Percentiles rank a stretch among this genome's conserved stretches.
Conservation (phyloP, 805 yeast genomes). For the Wickerhamiella brachini region DNA sequence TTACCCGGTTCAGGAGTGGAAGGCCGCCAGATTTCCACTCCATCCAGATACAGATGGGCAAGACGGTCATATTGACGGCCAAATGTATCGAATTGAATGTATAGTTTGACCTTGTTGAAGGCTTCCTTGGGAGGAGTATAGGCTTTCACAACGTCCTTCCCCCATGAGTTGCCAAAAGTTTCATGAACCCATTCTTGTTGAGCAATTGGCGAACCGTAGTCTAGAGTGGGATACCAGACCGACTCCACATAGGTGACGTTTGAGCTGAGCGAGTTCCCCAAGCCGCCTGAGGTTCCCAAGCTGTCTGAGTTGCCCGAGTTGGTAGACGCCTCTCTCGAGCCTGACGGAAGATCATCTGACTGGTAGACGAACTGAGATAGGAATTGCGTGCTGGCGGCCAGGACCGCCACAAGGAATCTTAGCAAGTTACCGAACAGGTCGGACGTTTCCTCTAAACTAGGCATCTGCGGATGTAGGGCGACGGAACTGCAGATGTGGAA, state of each 20-base stretch:
- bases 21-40: slow-evolving; percentile 58
- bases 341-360: neutral
- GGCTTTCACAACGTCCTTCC: slow-evolving; percentile 18
- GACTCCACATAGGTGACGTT: neutral
- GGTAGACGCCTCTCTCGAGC: neutral
- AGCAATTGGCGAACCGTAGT: slow-evolving; percentile 10
- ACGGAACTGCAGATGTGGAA: too few relatives aligned
- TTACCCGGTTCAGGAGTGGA: slow-evolving; percentile 62
- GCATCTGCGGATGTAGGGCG: too few relatives aligned
- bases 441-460: neutral
- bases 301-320: too few relatives aligned
- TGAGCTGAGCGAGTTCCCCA: neutral
- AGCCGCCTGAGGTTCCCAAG: too few relatives aligned
- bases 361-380: neutral
- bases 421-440: neutral
- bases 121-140: slow-evolving; percentile 23
- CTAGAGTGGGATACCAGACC: slow-evolving; percentile 4
- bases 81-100: slow-evolving; percentile 20
- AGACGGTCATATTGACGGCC: slow-evolving; percentile 29
- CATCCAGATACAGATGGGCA: slow-evolving; percentile 35
- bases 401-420: neutral
- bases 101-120: slow-evolving; percentile 24
- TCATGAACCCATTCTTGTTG: slow-evolving; percentile 11
- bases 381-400: neutral
- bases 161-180: slow-evolving; percentile 22